Evolutionary conservation across 2,329 filamentous ascomycete genomes (phyloP).

Genomic region (Trichophyton schoenleinii): DNA sequence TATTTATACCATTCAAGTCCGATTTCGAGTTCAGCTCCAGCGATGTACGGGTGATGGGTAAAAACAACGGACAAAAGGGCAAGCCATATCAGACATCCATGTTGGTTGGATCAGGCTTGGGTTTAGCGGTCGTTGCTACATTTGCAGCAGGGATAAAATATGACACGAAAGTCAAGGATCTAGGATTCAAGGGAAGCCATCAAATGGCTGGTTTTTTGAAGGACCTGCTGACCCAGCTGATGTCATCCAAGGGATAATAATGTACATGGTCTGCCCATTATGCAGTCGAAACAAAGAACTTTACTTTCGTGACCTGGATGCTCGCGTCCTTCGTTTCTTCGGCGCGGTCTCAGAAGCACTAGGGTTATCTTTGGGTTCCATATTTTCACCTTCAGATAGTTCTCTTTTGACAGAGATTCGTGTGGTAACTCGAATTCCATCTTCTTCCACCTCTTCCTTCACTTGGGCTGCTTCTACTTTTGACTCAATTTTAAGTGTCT

Average conservation of each 20-base stretch:
- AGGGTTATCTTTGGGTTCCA: not conserved
- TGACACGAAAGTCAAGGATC: not conserved
- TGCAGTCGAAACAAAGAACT: not conserved
- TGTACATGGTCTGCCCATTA: not conserved
- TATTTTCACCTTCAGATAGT: constrained; percentile 5
- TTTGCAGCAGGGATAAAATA: not conserved
- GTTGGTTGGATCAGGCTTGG: constrained; percentile 4
- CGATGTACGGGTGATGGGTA: not conserved
- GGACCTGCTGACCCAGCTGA: not conserved
- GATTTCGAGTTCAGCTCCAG: constrained; percentile 27
- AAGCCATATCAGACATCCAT: not conserved
- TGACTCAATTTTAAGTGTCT: not conserved
- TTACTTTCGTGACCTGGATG: constrained; percentile 2
- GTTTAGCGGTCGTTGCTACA: constrained; percentile 5
- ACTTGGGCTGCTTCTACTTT: not conserved
- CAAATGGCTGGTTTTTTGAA: not conserved
- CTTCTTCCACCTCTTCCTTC: not conserved
- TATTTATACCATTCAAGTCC: constrained; percentile 29
- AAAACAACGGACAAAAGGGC: constrained; percentile 1
- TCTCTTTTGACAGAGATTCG: constrained; percentile 11
- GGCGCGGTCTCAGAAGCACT: not conserved
- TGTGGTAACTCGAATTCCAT: not conserved
- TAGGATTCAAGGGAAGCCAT: constrained; percentile 3
- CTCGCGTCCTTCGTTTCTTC: constrained; percentile 10
- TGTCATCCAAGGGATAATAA: not conserved